Conservation (phyloP, 768 basidiomycete genomes). For the Leccinum arenicola region DNA sequence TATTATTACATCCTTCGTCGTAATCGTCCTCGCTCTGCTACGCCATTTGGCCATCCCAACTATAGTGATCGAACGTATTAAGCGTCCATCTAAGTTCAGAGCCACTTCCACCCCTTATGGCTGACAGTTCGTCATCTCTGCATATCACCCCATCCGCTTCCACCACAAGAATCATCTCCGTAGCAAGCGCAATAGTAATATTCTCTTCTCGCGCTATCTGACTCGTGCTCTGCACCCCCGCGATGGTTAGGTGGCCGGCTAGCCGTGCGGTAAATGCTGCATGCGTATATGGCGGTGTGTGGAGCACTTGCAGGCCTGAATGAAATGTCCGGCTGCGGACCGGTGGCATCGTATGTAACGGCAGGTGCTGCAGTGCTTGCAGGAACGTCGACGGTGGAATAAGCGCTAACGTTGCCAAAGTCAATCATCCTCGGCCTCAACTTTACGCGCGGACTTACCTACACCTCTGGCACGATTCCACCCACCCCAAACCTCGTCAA, state of each 20-base stretch:
- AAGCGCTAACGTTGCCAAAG: conserved; percentile 52
- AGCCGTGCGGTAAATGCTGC: conserved; percentile 69
- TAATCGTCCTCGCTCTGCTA: conserved; percentile 3
- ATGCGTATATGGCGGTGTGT: conserved; percentile 74
- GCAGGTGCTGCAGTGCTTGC: conserved; percentile 68
- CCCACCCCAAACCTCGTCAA: conserved; percentile 93
- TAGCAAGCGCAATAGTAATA: conserved; percentile 68
- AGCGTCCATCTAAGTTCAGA: conserved; percentile 72
- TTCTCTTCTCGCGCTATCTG: conserved; percentile 72
- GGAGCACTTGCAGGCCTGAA: conserved; percentile 77
- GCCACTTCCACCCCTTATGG: conserved; percentile 38
- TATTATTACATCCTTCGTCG: conserved; percentile 9
- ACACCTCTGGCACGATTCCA: conserved; percentile 95
- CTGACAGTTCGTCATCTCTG: conserved; percentile 61
- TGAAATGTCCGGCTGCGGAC: conserved; percentile 65
- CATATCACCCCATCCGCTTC: conserved; percentile 71
- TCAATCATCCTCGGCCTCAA: neutral
- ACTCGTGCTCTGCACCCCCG: conserved; percentile 55
- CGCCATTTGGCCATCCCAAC: conserved; percentile 64
- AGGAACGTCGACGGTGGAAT: conserved; percentile 86
- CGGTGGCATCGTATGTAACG: conserved; percentile 60
- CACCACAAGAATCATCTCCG: conserved; percentile 74
- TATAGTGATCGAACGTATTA: conserved; percentile 64
- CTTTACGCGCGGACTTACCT: conserved; percentile 41
- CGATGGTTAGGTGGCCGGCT: conserved; percentile 47